Evolutionary conservation across 2,329 filamentous ascomycete species (phyloP).

Genomic region (Arthrobotrys iridis): DNA sequence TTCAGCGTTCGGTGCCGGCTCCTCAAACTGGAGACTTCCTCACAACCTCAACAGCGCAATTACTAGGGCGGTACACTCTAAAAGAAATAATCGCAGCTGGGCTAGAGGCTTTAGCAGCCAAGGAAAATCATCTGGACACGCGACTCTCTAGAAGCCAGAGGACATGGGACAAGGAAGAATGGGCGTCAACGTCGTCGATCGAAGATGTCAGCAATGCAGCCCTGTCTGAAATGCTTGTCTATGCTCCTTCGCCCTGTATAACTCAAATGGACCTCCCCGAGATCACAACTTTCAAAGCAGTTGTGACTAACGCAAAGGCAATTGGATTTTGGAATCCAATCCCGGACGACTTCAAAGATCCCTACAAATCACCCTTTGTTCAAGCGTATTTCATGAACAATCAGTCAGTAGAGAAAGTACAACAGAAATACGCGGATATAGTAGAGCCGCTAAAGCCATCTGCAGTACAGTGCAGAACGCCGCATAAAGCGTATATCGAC

Average conservation of each 20-base stretch:
- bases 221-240: slow-evolving; percentile 14
- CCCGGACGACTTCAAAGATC: slow-evolving; percentile 44
- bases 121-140: slow-evolving; percentile 8
- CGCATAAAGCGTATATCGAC: slow-evolving; percentile 37
- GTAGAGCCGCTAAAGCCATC: not conserved
- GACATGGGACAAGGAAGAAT: not conserved
- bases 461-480: slow-evolving; percentile 31
- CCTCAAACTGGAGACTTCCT: not conserved
- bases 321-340: slow-evolving; percentile 35
- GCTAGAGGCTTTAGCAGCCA: slow-evolving; percentile 26
- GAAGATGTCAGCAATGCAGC: slow-evolving; percentile 6
- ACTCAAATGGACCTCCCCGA: slow-evolving; percentile 1
- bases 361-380: slow-evolving; percentile 47
- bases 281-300: slow-evolving; percentile 26
- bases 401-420: slow-evolving; percentile 22
- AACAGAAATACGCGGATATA: slow-evolving; percentile 24
- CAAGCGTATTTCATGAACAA: slow-evolving; percentile 41
- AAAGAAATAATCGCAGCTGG: slow-evolving; percentile 37
- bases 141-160: slow-evolving; percentile 7
- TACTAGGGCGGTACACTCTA: slow-evolving; percentile 1
- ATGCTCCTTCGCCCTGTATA: slow-evolving; percentile 4
- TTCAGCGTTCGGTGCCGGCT: not conserved
- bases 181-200: not conserved
- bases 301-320: slow-evolving; percentile 21
- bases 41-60: not conserved